phyloP scores from a whole-genome alignment of 257 asterid genomes.

The Dorcoceras hygrometricum region DNA sequence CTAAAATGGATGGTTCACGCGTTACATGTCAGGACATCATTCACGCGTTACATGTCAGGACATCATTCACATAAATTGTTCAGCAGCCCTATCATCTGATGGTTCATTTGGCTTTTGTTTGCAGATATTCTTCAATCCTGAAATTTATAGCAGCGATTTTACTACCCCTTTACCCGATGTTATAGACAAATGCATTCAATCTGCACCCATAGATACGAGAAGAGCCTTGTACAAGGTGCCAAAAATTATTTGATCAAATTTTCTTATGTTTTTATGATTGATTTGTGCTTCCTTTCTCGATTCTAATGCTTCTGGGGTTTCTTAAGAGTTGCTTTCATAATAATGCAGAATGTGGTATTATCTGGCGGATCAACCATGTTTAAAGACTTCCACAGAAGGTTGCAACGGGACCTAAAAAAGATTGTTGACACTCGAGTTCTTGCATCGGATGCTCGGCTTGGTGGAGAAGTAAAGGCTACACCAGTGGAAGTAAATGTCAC shows the following conservation, averaged over 20 bases:
- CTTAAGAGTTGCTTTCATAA: slow-evolving; percentile 19
- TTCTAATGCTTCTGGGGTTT: slow-evolving; percentile 13
- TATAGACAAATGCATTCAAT: slow-evolving; percentile 89
- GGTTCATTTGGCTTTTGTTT: slow-evolving; percentile 23
- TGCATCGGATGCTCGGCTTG: slow-evolving; percentile 62
- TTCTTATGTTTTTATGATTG: slow-evolving; percentile 11
- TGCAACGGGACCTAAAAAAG: slow-evolving; percentile 86
- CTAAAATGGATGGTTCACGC: background rate
- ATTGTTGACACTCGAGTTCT: slow-evolving; percentile 81
- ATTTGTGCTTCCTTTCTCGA: slow-evolving; percentile 18
- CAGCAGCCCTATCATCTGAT: slow-evolving; percentile 8
- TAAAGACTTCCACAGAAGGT: slow-evolving; percentile 83
- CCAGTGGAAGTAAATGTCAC: slow-evolving; percentile 93
- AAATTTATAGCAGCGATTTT: slow-evolving; percentile 65
- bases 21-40: background rate
- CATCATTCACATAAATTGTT: background rate
- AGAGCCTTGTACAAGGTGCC: slow-evolving; percentile 89
- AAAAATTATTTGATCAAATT: slow-evolving; percentile 16
- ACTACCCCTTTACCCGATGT: slow-evolving; percentile 83
- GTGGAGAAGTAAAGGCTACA: slow-evolving; percentile 66
- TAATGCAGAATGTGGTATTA: slow-evolving; percentile 74
- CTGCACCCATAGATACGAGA: slow-evolving; percentile 99
- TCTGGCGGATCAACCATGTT: slow-evolving; percentile 99
- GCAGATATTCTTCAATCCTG: slow-evolving; percentile 96
- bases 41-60: background rate